phyloP scores from a whole-genome alignment of 345 rosid species.

The Rhodomyrtus tomentosa region DNA sequence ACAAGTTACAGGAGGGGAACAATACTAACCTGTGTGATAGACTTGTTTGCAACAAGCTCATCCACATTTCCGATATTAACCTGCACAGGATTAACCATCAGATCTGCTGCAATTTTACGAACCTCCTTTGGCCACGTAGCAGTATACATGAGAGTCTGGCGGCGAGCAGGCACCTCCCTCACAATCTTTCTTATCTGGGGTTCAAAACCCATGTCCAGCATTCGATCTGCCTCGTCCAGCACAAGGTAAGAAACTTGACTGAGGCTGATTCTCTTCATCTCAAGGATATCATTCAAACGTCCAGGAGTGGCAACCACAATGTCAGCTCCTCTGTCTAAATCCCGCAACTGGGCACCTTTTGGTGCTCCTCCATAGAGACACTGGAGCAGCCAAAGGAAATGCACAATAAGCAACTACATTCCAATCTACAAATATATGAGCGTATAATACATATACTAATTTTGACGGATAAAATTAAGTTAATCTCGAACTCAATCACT shows the following conservation, averaged over 20 bases:
- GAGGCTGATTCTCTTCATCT: conserved; percentile 89
- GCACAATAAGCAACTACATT: background rate
- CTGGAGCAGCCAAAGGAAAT: conserved; percentile 21
- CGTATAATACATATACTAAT: background rate
- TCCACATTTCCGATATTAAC: conserved; percentile 95
- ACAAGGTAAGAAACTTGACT: conserved; percentile 87
- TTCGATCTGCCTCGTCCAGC: conserved; percentile 96
- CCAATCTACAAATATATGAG: background rate
- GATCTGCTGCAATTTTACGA: conserved; percentile 94
- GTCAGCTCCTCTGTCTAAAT: conserved; percentile 83
- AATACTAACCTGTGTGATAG: conserved; percentile 82
- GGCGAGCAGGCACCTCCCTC: conserved; percentile 80
- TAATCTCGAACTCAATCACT: background rate
- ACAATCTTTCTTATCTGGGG: conserved; percentile 96
- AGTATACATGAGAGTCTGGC: conserved; percentile 97
- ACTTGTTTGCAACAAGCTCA: conserved; percentile 97
- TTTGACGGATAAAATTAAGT: background rate
- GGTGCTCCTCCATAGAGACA: conserved; percentile 99
- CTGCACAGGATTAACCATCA: conserved; percentile 85
- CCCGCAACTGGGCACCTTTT: conserved; percentile 89
- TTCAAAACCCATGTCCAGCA: conserved; percentile 99
- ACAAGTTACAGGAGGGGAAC: background rate
- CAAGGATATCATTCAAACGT: conserved; percentile 91
- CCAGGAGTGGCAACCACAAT: conserved; percentile 99
- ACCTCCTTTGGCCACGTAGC: conserved; percentile 99